A percentile compares a stretch with the other conserved stretches of the same genome.
These are phyloP conservation scores for Tetrapisispora fleetii DNA, from an alignment of 805 yeast genomes.

Conservation along the genomic window DNA sequence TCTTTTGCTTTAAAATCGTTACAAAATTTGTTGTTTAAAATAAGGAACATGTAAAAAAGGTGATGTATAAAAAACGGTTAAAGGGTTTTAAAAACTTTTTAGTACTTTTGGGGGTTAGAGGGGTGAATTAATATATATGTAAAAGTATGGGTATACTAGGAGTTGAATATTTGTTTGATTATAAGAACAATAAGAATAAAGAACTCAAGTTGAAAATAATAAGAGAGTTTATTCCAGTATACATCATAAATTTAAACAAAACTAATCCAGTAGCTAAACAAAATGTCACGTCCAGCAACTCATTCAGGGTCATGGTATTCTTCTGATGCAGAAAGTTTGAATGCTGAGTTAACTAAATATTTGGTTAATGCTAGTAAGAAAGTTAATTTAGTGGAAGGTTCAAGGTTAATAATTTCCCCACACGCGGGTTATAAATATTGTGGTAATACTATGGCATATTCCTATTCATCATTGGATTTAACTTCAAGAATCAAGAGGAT, in stretches of 20 bases:
- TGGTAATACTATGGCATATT: conserved; percentile 66
- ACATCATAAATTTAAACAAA: too few relatives aligned
- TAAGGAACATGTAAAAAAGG: neutral
- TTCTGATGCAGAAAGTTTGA: conserved; percentile 34
- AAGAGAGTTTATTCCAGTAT: too few relatives aligned
- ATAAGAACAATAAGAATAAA: too few relatives aligned
- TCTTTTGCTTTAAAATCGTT: too few relatives aligned
- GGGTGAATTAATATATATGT: too few relatives aligned
- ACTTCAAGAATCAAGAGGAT: conserved; percentile 39
- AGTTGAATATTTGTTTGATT: too few relatives aligned
- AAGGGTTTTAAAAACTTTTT: too few relatives aligned
- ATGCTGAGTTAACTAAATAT: conserved; percentile 41
- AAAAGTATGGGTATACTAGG: too few relatives aligned
- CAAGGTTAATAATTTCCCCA: conserved; percentile 19
- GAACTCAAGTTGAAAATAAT: too few relatives aligned
- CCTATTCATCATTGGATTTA: conserved; percentile 64
- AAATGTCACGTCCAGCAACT: conserved; percentile 48
- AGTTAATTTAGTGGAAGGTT: neutral
- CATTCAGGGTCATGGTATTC: conserved; percentile 93
- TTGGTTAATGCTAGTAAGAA: conserved; percentile 21
- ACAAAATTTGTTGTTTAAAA: too few relatives aligned
- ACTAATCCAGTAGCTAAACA: neutral
- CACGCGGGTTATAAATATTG: conserved; percentile 91
- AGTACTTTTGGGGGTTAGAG: too few relatives aligned
- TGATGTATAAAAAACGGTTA: neutral